These are phyloP conservation scores for Naganishia sp. DNA, from an alignment of 1,284 basidiomycete species.

Conservation along the genomic window DNA sequence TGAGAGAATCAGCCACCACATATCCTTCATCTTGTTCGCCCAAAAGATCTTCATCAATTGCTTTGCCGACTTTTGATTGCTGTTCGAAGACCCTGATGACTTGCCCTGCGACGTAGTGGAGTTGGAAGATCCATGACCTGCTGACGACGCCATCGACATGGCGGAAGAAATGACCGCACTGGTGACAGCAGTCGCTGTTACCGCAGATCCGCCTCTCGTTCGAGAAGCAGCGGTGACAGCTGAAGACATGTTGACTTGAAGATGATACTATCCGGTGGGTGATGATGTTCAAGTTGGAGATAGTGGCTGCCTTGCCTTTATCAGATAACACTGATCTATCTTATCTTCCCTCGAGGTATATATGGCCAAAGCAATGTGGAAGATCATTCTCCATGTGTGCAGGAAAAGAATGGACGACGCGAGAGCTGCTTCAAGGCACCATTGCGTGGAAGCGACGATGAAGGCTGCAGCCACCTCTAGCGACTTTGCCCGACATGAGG, in stretches of 20 bases:
- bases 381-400: not conserved
- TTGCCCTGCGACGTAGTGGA: not conserved
- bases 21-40: constrained; percentile 2
- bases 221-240: constrained; percentile 4
- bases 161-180: constrained; percentile 15
- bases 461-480: too few species aligned
- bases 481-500: too few species aligned
- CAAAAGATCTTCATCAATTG: not conserved
- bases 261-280: not conserved
- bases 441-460: too few species aligned
- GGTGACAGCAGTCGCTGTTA: constrained; percentile 3
- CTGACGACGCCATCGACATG: constrained; percentile 1
- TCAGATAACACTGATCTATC: not conserved
- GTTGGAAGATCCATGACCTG: not conserved
- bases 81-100: not conserved
- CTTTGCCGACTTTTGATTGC: constrained; percentile 4
- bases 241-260: constrained; percentile 2
- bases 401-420: not conserved
- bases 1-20: constrained; percentile 19
- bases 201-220: not conserved
- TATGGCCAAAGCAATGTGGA: too few species aligned
- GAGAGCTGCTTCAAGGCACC: not conserved
- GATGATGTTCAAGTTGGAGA: not conserved
- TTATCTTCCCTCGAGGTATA: not conserved
- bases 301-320: not conserved